Percentiles rank a stretch among this genome's conserved stretches.
These are phyloP conservation scores for Moniliophthora roreri DNA, from an alignment of 1,284 basidiomycete genomes.

Conservation along the genomic window DNA sequence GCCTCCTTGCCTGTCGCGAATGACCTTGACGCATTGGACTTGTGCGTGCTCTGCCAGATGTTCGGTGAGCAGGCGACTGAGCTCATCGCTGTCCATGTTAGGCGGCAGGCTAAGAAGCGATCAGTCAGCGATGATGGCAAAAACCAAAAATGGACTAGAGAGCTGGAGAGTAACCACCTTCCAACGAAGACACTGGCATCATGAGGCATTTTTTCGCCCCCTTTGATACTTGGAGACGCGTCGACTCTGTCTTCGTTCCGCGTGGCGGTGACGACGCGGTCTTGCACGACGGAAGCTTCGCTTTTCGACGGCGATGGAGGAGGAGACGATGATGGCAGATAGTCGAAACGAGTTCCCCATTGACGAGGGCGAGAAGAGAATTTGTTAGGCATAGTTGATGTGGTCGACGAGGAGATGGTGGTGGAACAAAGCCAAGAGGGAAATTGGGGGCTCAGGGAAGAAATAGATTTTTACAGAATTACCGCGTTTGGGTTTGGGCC, in stretches of 20 bases:
- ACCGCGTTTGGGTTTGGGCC: background rate
- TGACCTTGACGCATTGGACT: constrained; percentile 69
- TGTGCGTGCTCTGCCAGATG: constrained; percentile 64
- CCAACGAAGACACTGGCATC: constrained; percentile 81
- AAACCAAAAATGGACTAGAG: constrained; percentile 6
- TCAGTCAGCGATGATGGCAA: constrained; percentile 12
- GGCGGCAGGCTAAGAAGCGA: constrained; percentile 58
- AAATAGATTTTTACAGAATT: constrained; percentile 4
- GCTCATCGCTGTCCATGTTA: constrained; percentile 60
- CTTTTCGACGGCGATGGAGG: constrained; percentile 30
- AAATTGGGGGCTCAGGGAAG: constrained; percentile 10
- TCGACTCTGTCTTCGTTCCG: constrained; percentile 23
- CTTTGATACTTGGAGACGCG: constrained; percentile 25
- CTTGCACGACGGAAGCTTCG: constrained; percentile 19
- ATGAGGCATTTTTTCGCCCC: constrained; percentile 55
- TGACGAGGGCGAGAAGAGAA: constrained; percentile 35
- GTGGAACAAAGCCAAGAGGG: constrained; percentile 18
- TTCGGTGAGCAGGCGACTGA: constrained; percentile 55
- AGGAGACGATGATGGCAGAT: constrained; percentile 36
- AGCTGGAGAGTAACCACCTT: constrained; percentile 57
- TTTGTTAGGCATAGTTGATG: constrained; percentile 41
- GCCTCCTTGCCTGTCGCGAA: constrained; percentile 72
- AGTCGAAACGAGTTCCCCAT: constrained; percentile 74
- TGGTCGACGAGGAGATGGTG: constrained; percentile 22
- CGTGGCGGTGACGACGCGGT: constrained; percentile 19